Evolutionary conservation across 177 flowering plant genomes (phyloP).

Genomic region (Vitis hybrid): DNA sequence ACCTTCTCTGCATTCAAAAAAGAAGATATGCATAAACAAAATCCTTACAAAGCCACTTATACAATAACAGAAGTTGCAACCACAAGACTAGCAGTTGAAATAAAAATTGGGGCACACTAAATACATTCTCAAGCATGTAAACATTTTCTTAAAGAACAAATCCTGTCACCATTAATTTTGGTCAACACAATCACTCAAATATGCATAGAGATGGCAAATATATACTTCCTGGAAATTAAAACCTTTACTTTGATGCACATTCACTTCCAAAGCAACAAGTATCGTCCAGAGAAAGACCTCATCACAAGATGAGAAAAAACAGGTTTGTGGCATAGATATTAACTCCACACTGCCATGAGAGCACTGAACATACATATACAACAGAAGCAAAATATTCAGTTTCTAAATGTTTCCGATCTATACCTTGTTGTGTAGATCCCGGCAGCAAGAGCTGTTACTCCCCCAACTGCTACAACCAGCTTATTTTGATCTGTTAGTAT

Average conservation of each 20-base stretch:
- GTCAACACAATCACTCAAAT: neutral
- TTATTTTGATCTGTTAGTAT: slow-evolving; percentile 93
- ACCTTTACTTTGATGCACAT: neutral
- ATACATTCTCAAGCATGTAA: neutral
- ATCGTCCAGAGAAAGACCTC: neutral
- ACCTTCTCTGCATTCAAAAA: slow-evolving; percentile 75
- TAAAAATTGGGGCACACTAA: neutral
- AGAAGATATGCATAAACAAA: slow-evolving; percentile 8
- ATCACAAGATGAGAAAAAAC: neutral
- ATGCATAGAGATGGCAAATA: neutral
- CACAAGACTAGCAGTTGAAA: too few species aligned
- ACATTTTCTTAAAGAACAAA: neutral
- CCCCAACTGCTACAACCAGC: slow-evolving; percentile 90
- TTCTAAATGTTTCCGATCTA: neutral
- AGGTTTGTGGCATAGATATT: too few species aligned
- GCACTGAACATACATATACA: neutral
- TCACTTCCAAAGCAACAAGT: neutral
- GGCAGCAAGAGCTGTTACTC: slow-evolving; percentile 96
- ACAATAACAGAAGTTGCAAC: neutral
- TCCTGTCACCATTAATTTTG: neutral
- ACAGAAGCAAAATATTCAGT: neutral
- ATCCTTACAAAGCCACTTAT: neutral
- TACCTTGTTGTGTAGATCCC: slow-evolving; percentile 96
- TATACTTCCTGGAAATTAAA: neutral
- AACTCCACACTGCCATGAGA: too few species aligned